Evolutionary conservation across 2,329 filamentous ascomycete species (phyloP).

Genomic region (Salinomyces thailandicus): DNA sequence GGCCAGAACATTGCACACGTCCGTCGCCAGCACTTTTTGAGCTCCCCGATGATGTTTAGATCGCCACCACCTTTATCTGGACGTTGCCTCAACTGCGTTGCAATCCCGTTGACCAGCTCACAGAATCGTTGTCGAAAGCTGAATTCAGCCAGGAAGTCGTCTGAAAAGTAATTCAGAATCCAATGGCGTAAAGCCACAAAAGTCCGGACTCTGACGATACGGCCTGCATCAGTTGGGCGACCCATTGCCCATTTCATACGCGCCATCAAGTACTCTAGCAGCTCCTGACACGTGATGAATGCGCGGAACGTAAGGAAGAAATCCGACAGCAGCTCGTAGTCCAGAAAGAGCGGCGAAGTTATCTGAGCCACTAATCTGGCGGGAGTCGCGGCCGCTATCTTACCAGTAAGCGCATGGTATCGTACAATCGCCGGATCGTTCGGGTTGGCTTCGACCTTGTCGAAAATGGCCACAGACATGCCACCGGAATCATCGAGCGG

Average conservation of each 20-base stretch:
- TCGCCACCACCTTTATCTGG: conserved; percentile 48
- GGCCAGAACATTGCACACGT: conserved; percentile 90
- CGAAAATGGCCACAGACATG: conserved; percentile 60
- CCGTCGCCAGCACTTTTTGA: conserved; percentile 95
- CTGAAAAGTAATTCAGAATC: conserved; percentile 95
- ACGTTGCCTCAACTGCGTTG: conserved; percentile 41
- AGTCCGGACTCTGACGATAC: conserved; percentile 87
- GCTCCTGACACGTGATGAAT: conserved; percentile 66
- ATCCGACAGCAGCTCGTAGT: conserved; percentile 93
- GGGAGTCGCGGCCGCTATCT: conserved; percentile 80
- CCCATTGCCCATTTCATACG: conserved; percentile 78
- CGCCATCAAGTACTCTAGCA: conserved; percentile 75
- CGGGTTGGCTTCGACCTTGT: conserved; percentile 67
- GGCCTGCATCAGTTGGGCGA: conserved; percentile 70
- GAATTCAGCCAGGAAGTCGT: conserved; percentile 78
- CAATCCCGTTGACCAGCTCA: conserved; percentile 59
- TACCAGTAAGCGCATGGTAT: conserved; percentile 47
- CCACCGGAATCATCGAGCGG: conserved; percentile 2
- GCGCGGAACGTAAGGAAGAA: conserved; percentile 93
- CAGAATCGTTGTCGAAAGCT: conserved; percentile 69
- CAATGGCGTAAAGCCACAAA: conserved; percentile 94
- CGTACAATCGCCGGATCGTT: conserved; percentile 75
- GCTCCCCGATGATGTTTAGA: conserved; percentile 79
- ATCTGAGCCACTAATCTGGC: conserved; percentile 90
- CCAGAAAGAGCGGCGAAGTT: conserved; percentile 87